phyloP scores from a whole-genome alignment of 768 basidiomycete species.

The Serendipita indica region DNA sequence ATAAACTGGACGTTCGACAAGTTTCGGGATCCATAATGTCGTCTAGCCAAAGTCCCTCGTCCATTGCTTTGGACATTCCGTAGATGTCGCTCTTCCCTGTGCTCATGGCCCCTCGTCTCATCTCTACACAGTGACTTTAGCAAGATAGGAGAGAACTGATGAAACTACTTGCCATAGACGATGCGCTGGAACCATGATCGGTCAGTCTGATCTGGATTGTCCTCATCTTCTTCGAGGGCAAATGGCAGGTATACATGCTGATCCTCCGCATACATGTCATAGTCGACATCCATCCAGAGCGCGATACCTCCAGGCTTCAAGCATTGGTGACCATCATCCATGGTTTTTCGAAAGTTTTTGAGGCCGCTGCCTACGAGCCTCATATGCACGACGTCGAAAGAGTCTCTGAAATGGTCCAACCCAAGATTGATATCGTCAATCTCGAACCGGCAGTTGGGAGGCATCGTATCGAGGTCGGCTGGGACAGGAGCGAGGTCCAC shows the following conservation, averaged over 20 bases:
- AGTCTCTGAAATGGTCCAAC: conserved; percentile 1
- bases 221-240: not conserved
- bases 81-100: conserved; percentile 1
- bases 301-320: conserved; percentile 1
- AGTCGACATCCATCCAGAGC: not conserved
- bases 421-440: not conserved
- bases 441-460: conserved; percentile 1
- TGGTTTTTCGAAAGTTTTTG: not conserved
- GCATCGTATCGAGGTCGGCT: not conserved
- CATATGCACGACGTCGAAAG: not conserved
- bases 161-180: not conserved
- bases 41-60: not conserved
- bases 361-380: not conserved
- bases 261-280: conserved; percentile 7
- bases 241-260: not conserved
- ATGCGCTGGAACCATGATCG: conserved; percentile 7
- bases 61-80: conserved; percentile 1
- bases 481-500: conserved; percentile 4
- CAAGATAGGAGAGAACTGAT: not conserved
- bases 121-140: not conserved
- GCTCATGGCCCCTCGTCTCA: not conserved
- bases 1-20: not conserved
- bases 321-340: not conserved
- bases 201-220: too few species aligned
- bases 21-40: not conserved